phyloP scores from a whole-genome alignment of 306 rosid genomes.

The Vigna nakashimae region DNA sequence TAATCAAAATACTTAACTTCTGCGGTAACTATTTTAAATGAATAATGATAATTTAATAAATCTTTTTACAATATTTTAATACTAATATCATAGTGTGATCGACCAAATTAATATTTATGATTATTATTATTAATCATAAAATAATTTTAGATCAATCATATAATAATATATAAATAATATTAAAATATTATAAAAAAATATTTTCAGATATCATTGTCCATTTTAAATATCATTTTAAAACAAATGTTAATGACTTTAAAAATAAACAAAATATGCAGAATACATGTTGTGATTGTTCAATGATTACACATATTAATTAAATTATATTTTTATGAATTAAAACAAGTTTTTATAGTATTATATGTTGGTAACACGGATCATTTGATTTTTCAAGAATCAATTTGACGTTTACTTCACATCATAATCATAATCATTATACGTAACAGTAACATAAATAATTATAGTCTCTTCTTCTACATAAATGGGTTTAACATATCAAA shows the following conservation, averaged over 20 bases:
- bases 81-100: fast-evolving
- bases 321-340: background rate
- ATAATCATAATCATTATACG: background rate
- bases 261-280: background rate
- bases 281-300: background rate
- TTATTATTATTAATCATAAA: no score
- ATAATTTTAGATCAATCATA: no score
- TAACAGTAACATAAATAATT: no score
- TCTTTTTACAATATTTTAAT: no score
- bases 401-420: background rate
- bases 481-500: background rate
- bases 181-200: no score
- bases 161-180: no score
- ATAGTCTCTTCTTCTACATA: background rate
- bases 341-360: background rate
- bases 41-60: no score
- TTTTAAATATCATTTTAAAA: background rate
- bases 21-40: background rate
- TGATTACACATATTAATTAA: background rate
- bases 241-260: background rate
- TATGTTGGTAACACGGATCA: background rate
- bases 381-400: background rate
- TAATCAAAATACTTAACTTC: background rate
- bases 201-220: background rate
- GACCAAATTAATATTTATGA: fast-evolving